Base-by-base conservation (phyloP, 2,329 filamentous ascomycete genomes). In the Scedosporium aurantiacum region DNA sequence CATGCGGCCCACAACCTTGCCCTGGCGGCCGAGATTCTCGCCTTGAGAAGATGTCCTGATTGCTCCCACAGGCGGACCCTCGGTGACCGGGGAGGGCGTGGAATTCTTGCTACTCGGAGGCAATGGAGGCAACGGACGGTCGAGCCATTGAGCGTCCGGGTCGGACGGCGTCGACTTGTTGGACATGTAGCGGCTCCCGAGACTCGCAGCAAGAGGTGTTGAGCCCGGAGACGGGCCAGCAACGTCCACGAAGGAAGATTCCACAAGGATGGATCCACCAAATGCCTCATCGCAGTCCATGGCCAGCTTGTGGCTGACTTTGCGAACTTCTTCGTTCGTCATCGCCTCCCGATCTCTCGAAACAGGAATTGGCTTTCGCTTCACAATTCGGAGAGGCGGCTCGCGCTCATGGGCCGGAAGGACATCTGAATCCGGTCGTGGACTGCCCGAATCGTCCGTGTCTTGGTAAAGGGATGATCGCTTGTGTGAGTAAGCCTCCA, bases 261-360 rank as follows among this genome's bases (percentile, higher is more conserved):
- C 73, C 18, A 72, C 70, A 14, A 81, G 73, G 10, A 83, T 66
- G 8, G 79, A 80, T 66, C 88, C 85, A 69, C 90, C 92, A 76
- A 97, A 97, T 1, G 92, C 92, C 68, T 94, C 90, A 69, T 97
- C 92, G 69, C 92, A 95, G 63, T 94, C 90, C 72, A 91, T 90
- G 58, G 91, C 90, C 64, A 97, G 86, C 67, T 91, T 91, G 67
- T 83, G 84, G 67, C 91, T 96, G 62, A 95, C 88, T 67, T 93
- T 87, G 5, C 90, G 82, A 60, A 94, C 82, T 70, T 96, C 92
- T 63, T 91, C 90, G 66, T 84, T 86, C 67, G 80, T 73, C 47
- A 75, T 67, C 58, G 72, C 63, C n/a, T 43, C 60, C 16, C 62
- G 62, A 16, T 67, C 65, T 50, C 25, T 25, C 21, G 6, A 23